These are phyloP conservation scores for Aciculoconidium aculeatum DNA, from an alignment of 805 yeast species.

Conservation along the genomic window DNA sequence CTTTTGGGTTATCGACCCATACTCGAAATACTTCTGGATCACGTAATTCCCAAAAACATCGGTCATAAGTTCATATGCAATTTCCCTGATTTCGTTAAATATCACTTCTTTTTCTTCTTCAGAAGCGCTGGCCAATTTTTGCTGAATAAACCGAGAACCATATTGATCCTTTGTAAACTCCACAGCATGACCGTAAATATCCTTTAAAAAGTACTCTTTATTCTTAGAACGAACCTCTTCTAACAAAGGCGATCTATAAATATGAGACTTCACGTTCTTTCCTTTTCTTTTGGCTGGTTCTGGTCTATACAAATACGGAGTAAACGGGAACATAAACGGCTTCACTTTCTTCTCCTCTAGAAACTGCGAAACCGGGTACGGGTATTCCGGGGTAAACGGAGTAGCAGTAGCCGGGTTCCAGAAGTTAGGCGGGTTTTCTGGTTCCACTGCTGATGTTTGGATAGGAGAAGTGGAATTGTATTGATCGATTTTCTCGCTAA, in stretches of 20 bases:
- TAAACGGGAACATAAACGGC: too few species aligned
- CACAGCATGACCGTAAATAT: slow-evolving; percentile 78
- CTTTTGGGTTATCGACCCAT: slow-evolving; percentile 66
- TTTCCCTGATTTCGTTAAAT: slow-evolving; percentile 75
- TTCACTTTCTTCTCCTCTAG: too few species aligned
- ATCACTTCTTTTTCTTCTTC: slow-evolving; percentile 72
- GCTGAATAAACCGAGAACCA: slow-evolving; percentile 96
- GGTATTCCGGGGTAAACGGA: slow-evolving; percentile 45
- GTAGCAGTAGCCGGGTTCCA: slow-evolving; percentile 68
- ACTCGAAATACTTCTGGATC: slow-evolving; percentile 88
- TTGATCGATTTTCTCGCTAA: slow-evolving; percentile 58
- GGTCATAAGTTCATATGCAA: slow-evolving; percentile 75
- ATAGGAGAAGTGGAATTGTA: slow-evolving; percentile 43
- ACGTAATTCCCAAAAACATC: slow-evolving; percentile 98
- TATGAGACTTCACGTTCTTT: slow-evolving; percentile 31
- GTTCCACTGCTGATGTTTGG: slow-evolving; percentile 36
- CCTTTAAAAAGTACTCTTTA: slow-evolving; percentile 57
- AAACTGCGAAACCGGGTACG: slow-evolving; percentile 29
- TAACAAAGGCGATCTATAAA: slow-evolving; percentile 69
- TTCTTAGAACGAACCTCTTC: slow-evolving; percentile 77
- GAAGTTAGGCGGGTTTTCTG: slow-evolving; percentile 33
- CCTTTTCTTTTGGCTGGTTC: too few species aligned
- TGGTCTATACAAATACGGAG: too few species aligned
- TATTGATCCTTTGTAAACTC: slow-evolving; percentile 95
- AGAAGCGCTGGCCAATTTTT: slow-evolving; percentile 59